Base-by-base conservation (phyloP, 2,329 filamentous ascomycete genomes). In the Hypoxylon sp. region DNA sequence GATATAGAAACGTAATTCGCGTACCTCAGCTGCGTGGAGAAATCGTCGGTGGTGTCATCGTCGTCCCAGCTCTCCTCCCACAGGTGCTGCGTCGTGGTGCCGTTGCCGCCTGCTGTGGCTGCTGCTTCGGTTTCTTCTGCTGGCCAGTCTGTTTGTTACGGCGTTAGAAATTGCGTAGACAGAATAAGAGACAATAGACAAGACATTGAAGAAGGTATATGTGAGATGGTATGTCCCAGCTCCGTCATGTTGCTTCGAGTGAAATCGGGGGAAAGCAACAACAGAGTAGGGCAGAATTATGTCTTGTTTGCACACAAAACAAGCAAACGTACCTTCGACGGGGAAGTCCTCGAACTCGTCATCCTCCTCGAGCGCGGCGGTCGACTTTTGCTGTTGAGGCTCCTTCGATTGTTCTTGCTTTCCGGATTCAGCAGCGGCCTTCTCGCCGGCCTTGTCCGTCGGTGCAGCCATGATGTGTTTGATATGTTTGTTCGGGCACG, bases 1-100 rank as follows among this genome's bases (percentile, higher is more conserved):
- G 37, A 39, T 46, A n/a, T 24, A 29, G 24, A 2, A 29, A 27
- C n/a, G 19, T 4, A n/a, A 15, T 39, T 50, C 21, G 85, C 91
- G 73, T 81, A 97, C 95, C 93, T 97, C 78, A 99, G 84, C 85
- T 98, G 95, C 77, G 92, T 89, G 11, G 94, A 96, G 80, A 99
- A 99, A 78, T 99, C 96, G 79, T 99, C 96, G 76, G 88, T 96
- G 73, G 93, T 96, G 82, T 98, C 96, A 80, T 98, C 95, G 78
- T 99, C 96, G 79, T 99, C 96, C 96, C 96, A 99, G 86, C 94
- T 98, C 86, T 99, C 96, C 82, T 99, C 96, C 96, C 96, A 99
- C 60, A 99, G 85, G 83, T 98, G 94, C 80, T 87, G 83, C 71
- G 85, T 86, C 67, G 90, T 88, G 77, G 90, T 91, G 74, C 84